Conservation (phyloP, 1,139 yeast species). For the Zygoascus sp. region DNA sequence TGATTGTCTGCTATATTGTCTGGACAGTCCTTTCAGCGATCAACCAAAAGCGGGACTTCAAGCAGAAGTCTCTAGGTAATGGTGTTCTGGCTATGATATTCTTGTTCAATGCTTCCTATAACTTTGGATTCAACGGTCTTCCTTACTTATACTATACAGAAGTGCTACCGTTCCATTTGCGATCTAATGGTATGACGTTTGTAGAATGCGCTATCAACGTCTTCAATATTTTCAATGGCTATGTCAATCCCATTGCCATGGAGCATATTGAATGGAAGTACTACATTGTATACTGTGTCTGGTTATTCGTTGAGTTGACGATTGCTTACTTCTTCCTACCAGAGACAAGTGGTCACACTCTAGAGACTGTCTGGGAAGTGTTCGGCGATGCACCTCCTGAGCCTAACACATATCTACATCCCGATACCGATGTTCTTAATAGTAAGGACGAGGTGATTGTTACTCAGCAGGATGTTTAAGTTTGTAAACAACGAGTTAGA, state of each 20-base stretch:
- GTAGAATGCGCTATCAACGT: slow-evolving; percentile 26
- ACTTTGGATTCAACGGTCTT: slow-evolving; percentile 18
- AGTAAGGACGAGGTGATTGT: no score
- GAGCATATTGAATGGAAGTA: slow-evolving; percentile 36
- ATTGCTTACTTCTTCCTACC: slow-evolving; percentile 81
- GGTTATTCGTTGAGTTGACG: slow-evolving; percentile 21
- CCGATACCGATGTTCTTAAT: no score
- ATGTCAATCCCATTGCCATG: slow-evolving; percentile 41
- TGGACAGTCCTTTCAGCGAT: slow-evolving; percentile 16
- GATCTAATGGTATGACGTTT: slow-evolving; percentile 31
- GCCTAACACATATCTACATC: no score
- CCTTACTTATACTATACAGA: slow-evolving; percentile 32
- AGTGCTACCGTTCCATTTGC: slow-evolving; percentile 35
- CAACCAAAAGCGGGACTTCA: slow-evolving; percentile 8
- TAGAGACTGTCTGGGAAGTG: slow-evolving; percentile 64
- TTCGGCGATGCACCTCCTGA: slow-evolving; percentile 26
- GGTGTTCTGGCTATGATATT: slow-evolving; percentile 17
- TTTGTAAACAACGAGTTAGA: no score
- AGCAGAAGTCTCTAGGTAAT: slow-evolving; percentile 8
- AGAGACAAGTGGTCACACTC: slow-evolving; percentile 82
- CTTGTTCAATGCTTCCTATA: slow-evolving; percentile 20
- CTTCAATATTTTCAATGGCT: slow-evolving; percentile 41
- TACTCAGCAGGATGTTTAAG: no score
- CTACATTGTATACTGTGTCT: slow-evolving; percentile 33
- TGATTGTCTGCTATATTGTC: slow-evolving; percentile 16